Percentiles rank a stretch among this genome's conserved stretches.
Conservation (phyloP, 805 yeast genomes). For the Blastobotrys peoriensis region DNA sequence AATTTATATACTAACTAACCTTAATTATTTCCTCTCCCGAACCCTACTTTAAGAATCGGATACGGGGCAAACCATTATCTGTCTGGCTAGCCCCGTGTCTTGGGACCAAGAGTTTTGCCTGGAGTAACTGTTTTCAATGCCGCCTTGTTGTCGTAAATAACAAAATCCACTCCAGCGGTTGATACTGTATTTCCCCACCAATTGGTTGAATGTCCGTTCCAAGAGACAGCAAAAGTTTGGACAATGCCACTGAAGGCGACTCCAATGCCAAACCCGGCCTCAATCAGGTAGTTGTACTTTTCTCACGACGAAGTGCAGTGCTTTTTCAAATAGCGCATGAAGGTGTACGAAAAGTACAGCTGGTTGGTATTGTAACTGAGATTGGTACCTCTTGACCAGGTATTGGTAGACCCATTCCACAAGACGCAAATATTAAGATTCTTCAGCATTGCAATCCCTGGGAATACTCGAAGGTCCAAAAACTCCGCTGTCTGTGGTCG, state of each 20-base stretch:
- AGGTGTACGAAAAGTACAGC: slow-evolving; percentile 35
- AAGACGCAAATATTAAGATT: slow-evolving; percentile 42
- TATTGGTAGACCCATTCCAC: slow-evolving; percentile 39
- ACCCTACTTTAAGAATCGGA: too few species aligned
- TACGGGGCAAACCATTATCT: too few species aligned
- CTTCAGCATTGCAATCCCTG: too few species aligned
- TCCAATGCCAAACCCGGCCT: slow-evolving; percentile 45
- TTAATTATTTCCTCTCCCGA: too few species aligned
- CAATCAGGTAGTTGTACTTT: slow-evolving; percentile 44
- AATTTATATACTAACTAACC: too few species aligned
- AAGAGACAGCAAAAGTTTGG: slow-evolving; percentile 39
- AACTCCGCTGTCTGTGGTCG: too few species aligned
- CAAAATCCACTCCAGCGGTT: slow-evolving; percentile 11
- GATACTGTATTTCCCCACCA: slow-evolving; percentile 46
- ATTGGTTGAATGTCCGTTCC: slow-evolving; percentile 21
- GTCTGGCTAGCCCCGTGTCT: too few species aligned
- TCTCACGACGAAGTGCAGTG: slow-evolving; percentile 47
- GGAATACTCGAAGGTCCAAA: too few species aligned
- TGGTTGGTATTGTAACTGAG: slow-evolving; percentile 39
- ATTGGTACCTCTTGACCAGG: slow-evolving; percentile 36
- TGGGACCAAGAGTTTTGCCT: too few species aligned
- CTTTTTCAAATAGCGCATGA: slow-evolving; percentile 41
- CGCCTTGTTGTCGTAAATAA: slow-evolving; percentile 5
- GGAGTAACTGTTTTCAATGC: too few species aligned
- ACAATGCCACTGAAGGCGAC: slow-evolving; percentile 43